A percentile compares a stretch with the other conserved stretches of the same genome.
These are phyloP conservation scores for Phyllachora maydis DNA, from an alignment of 2,329 filamentous ascomycete species.

Conservation along the genomic window DNA sequence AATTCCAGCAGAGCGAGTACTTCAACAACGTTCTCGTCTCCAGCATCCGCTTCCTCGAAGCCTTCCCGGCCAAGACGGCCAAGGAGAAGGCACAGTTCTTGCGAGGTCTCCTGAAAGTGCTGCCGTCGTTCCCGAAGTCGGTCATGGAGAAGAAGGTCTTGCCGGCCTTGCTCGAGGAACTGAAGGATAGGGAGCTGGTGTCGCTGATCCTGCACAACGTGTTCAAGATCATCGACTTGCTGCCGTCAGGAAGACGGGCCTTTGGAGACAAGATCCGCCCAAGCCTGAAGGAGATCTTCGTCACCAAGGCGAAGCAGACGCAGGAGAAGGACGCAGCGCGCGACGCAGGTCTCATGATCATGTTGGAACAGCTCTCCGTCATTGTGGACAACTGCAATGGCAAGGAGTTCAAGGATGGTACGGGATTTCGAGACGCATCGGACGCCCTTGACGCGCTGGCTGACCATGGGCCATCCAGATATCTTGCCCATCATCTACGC, in stretches of 20 bases:
- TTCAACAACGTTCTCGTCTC: conserved; percentile 96
- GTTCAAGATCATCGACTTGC: conserved; percentile 67
- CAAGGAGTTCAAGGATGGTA: conserved; percentile 86
- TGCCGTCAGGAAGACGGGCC: conserved; percentile 56
- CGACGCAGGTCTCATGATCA: conserved; percentile 79
- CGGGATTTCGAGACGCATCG: too few relatives aligned
- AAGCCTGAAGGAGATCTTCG: conserved; percentile 63
- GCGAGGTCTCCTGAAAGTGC: conserved; percentile 66
- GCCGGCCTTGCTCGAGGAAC: conserved; percentile 73
- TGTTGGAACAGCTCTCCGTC: conserved; percentile 63
- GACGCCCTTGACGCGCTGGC: too few relatives aligned
- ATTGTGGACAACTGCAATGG: conserved; percentile 68
- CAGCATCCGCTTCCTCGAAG: conserved; percentile 85
- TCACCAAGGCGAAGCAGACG: conserved; percentile 33
- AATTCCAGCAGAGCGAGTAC: conserved; percentile 89
- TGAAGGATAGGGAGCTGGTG: conserved; percentile 77
- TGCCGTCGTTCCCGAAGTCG: conserved; percentile 80
- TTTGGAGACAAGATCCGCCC: conserved; percentile 82
- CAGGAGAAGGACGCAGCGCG: conserved; percentile 63
- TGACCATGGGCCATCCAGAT: conserved; percentile 33
- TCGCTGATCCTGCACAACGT: conserved; percentile 76
- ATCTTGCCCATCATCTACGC: conserved; percentile 71
- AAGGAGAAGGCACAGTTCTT: conserved; percentile 85
- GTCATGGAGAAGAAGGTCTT: conserved; percentile 91
- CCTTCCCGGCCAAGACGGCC: conserved; percentile 75